Evolutionary conservation across 768 basidiomycete species (phyloP), one percentile per base, ranked within the genome.

Genomic region (Suillus weaverae): DNA sequence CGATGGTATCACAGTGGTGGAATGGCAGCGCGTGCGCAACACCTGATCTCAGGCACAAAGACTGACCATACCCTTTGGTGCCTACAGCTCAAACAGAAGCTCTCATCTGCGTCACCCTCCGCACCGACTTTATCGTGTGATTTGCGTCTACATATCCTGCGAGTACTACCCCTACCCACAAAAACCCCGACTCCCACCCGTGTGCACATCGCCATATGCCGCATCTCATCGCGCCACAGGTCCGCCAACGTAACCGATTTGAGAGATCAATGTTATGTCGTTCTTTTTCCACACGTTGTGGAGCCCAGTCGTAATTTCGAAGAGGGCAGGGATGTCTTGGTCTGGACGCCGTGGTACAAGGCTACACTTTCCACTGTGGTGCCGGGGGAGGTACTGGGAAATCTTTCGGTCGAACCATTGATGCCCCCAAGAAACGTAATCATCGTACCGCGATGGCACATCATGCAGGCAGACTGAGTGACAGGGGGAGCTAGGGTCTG

Each of bases 291-390:
- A 62, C 62, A 74, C 65, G 66, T 68, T 56, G 22, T 67, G 67
- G 7, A 73, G 61, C 50, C 65, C 33, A 72, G 7, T 73, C 74
- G 2, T 79, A 79, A 43, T 72, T 80, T 87, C 33, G 66, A 72
- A 11, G 76, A 76, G 26, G 84, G 81, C 1, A 69, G 69, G 9
- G 80, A 81, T 2, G 72, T 86, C 14, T 74, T 77, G 51, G 75
- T 82, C 8, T 87, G 85, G 83, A 70, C 76, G 43, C 86, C 86
- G 5, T 87, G 84, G 84, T 78, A 81, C 4, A 79, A 80, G 56
- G 68, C 82, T 46, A 68, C 73, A 2, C 46, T 80, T 13, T 62
- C 66, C 1, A 64, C 69, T 7, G 66, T 69, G 5, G 55, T 54
- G 26, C 61, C 70, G 22, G 60, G 54, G 14, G 63, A 57, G 16